A percentile compares a stretch with the other conserved stretches of the same genome.
phyloP scores from a whole-genome alignment of 2,329 filamentous ascomycete species.

The Thermoascus crustaceus region DNA sequence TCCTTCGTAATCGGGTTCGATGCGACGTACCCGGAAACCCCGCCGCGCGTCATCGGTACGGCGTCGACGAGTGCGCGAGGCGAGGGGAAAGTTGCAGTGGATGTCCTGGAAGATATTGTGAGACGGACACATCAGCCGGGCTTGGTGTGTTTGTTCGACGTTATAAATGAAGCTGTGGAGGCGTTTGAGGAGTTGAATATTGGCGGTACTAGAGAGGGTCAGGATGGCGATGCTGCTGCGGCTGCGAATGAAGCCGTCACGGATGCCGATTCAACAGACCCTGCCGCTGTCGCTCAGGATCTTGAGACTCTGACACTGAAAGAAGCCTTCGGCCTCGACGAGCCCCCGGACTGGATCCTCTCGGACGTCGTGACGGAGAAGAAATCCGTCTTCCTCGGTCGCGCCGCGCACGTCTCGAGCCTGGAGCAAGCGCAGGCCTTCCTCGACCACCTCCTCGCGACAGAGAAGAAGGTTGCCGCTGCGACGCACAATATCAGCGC shows the following conservation, averaged over 20 bases:
- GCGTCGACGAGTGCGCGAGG: constrained; percentile 68
- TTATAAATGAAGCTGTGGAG: constrained; percentile 60
- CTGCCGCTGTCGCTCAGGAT: constrained; percentile 12
- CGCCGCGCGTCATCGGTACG: constrained; percentile 67
- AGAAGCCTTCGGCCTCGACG: constrained; percentile 22
- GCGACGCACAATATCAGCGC: constrained; percentile 95
- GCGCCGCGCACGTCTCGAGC: constrained; percentile 61
- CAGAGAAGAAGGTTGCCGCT: constrained; percentile 73
- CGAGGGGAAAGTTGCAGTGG: constrained; percentile 62
- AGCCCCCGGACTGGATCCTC: constrained; percentile 58
- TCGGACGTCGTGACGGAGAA: constrained; percentile 69
- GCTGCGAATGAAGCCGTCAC: constrained; percentile 14
- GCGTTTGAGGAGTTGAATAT: constrained; percentile 49
- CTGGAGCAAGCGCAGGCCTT: constrained; percentile 62
- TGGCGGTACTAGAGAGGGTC: constrained; percentile 14
- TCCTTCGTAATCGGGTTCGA: constrained; percentile 58
- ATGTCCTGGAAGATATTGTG: constrained; percentile 59
- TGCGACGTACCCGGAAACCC: constrained; percentile 61
- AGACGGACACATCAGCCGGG: constrained; percentile 62
- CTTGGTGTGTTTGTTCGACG: constrained; percentile 78
- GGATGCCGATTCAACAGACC: constrained; percentile 11
- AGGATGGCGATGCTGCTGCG: constrained; percentile 16
- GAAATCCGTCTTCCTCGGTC: constrained; percentile 81
- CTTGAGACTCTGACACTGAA: constrained; percentile 20
- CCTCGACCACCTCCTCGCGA: constrained; percentile 66